Base-by-base conservation (phyloP, 495 filamentous ascomycete species). In the Lasiosphaeriaceae sp. region DNA sequence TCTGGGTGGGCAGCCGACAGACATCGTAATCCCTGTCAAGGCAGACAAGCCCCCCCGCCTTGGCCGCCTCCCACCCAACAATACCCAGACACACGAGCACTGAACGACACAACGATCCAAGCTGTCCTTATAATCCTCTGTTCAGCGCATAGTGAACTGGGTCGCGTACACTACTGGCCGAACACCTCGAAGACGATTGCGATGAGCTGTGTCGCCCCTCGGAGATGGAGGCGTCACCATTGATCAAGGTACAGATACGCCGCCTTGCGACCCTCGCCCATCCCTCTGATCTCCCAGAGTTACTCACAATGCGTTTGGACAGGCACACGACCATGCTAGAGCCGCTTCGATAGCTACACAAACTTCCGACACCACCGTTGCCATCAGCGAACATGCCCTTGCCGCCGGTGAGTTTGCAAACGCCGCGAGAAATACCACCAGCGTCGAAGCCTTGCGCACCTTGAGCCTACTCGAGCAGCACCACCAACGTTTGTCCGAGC, bases 351-450 rank as follows among this genome's bases (percentile, higher is more conserved):
- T 85, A 39, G 84, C 90, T 57, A 87, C 87, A 53, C 84, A 87
- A 59, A 84, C 85, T 29, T 77, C 87, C 11, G 88, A 92, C 59
- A 87, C 88, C 19, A 86, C 86, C 4, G 83, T 87, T 22, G 92
- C 93, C 16, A 87, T 89, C 56, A 86, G 87, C 61, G 88, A 96
- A 66, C 92, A 97, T 75, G 86, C 92, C 56, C 79, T 90, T 37
- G 94, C 94, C 20, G 94, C 94, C 2, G 88, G 86, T 50, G 89
- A 96, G 63, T 97, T 96, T 71, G 85, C 91, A 47, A 87, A 86
- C 31, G 92, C 90, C 24, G 85, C 88, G 14, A 83, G 84, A 60
- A 78, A 77, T 24, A 94, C 89, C 11, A 78, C 77, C 11, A 92
- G 95, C 66, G 75, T 77, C 54, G 94, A 97, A 77, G 94, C 92